Evolutionary conservation across 2,329 filamentous ascomycete genomes (phyloP).

Genomic region (Trichoderma harzianum): DNA sequence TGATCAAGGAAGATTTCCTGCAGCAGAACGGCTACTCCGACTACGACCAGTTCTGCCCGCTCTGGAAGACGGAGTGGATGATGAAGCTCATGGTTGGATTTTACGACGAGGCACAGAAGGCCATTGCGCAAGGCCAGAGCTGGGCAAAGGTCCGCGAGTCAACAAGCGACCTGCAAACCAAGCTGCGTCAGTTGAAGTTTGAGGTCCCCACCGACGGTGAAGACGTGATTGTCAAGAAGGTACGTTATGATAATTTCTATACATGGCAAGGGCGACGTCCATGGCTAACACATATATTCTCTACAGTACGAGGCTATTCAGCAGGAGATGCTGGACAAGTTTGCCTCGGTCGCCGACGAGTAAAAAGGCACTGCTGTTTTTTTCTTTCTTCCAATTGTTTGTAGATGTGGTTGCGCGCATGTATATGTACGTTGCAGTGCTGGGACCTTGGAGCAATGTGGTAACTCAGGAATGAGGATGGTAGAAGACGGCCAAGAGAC

Average conservation of each 20-base stretch:
- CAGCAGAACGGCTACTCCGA: constrained; percentile 99
- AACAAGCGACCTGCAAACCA: constrained; percentile 78
- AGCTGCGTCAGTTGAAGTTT: constrained; percentile 93
- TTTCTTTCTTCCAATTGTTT: constrained; percentile 2
- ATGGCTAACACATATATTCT: constrained; percentile 41
- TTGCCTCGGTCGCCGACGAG: constrained; percentile 93
- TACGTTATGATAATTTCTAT: constrained; percentile 39
- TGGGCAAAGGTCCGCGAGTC: constrained; percentile 93
- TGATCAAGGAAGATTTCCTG: constrained; percentile 97
- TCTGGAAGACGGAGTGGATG: constrained; percentile 99
- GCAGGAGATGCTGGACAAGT: constrained; percentile 94
- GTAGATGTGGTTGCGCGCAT: constrained; percentile 17
- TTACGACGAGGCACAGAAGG: constrained; percentile 97
- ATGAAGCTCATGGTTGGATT: constrained; percentile 99
- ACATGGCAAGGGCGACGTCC: not conserved
- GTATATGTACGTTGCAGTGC: constrained; percentile 18
- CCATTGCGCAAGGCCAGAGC: constrained; percentile 81
- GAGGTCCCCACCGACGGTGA: constrained; percentile 85
- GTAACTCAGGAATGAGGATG: constrained; percentile 14
- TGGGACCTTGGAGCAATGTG: constrained; percentile 29
- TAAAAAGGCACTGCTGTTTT: constrained; percentile 44
- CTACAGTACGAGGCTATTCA: constrained; percentile 84
- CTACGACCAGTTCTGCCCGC: constrained; percentile 97
- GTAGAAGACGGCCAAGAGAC: constrained; percentile 22
- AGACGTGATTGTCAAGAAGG: constrained; percentile 79